Conservation (phyloP, 164 flowering plant genomes). For the Stephania cephalantha region DNA sequence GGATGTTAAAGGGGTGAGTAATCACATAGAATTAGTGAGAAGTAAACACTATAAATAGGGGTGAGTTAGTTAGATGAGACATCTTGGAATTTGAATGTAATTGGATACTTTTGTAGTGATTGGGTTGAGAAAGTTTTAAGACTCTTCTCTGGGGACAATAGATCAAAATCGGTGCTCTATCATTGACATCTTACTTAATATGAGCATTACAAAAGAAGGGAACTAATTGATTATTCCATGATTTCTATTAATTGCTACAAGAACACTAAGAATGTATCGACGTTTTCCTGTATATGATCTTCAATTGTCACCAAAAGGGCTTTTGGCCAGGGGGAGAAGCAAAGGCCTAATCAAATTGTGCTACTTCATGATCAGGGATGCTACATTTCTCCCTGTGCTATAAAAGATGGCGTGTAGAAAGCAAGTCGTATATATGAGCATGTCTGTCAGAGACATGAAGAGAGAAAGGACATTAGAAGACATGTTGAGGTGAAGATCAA, state of each 20-base stretch:
- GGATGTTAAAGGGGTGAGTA: too few relatives aligned
- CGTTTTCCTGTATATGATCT: not conserved
- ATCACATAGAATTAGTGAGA: too few relatives aligned
- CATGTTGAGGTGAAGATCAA: constrained; percentile 17
- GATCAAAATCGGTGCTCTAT: too few relatives aligned
- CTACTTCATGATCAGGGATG: not conserved
- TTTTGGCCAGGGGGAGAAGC: not conserved
- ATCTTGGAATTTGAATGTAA: too few relatives aligned
- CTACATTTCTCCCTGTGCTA: not conserved
- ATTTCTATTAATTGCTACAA: not conserved
- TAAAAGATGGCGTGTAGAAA: not conserved
- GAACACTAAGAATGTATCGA: not conserved
- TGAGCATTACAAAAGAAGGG: not conserved
- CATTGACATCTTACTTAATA: not conserved
- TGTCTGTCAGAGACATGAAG: constrained; percentile 10
- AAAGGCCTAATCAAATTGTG: not conserved
- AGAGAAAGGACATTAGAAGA: constrained; percentile 11
- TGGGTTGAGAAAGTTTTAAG: too few relatives aligned
- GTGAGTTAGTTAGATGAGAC: too few relatives aligned
- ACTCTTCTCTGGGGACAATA: too few relatives aligned
- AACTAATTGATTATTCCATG: not conserved
- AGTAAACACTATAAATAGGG: too few relatives aligned
- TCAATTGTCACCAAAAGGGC: not conserved
- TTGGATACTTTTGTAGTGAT: too few relatives aligned
- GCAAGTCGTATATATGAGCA: not conserved